Evolutionary conservation across 2,329 filamentous ascomycete species (phyloP).

Genomic region (Ophiostoma populinum): DNA sequence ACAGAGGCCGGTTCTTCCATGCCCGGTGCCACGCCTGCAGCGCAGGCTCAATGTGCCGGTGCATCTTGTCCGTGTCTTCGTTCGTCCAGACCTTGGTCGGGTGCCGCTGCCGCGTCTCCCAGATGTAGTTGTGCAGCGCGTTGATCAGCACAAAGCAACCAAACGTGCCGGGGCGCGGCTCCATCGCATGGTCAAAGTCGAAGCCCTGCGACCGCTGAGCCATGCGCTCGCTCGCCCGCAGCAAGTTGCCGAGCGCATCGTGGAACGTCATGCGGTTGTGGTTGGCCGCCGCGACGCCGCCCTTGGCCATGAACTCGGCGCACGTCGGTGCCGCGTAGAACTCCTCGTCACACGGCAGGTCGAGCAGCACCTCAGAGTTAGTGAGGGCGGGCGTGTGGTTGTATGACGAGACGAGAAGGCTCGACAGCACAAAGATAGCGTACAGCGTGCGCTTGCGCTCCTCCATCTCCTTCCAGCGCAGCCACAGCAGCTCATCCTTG

Average conservation of each 20-base stretch:
- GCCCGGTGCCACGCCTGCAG: slow-evolving; percentile 87
- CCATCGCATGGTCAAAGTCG: slow-evolving; percentile 30
- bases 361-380: slow-evolving; percentile 81
- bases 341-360: slow-evolving; percentile 85
- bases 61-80: slow-evolving; percentile 90
- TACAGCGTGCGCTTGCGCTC: slow-evolving; percentile 89
- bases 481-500: slow-evolving; percentile 59
- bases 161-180: slow-evolving; percentile 72
- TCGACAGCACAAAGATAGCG: slow-evolving; percentile 79
- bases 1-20: slow-evolving; percentile 45
- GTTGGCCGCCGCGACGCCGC: slow-evolving; percentile 51
- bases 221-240: slow-evolving; percentile 55
- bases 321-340: slow-evolving; percentile 72
- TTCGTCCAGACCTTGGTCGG: slow-evolving; percentile 79
- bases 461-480: slow-evolving; percentile 74
- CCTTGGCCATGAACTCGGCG: slow-evolving; percentile 63
- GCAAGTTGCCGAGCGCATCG: slow-evolving; percentile 59
- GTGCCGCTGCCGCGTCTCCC: slow-evolving; percentile 87
- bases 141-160: slow-evolving; percentile 86
- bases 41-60: slow-evolving; percentile 84
- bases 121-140: slow-evolving; percentile 92
- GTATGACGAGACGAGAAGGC: slow-evolving; percentile 78
- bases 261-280: slow-evolving; percentile 65
- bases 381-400: slow-evolving; percentile 82
- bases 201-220: slow-evolving; percentile 24